A percentile compares a stretch with the other conserved stretches of the same genome.
Conservation (phyloP, 495 filamentous ascomycete genomes). For the Neurospora sp. region DNA sequence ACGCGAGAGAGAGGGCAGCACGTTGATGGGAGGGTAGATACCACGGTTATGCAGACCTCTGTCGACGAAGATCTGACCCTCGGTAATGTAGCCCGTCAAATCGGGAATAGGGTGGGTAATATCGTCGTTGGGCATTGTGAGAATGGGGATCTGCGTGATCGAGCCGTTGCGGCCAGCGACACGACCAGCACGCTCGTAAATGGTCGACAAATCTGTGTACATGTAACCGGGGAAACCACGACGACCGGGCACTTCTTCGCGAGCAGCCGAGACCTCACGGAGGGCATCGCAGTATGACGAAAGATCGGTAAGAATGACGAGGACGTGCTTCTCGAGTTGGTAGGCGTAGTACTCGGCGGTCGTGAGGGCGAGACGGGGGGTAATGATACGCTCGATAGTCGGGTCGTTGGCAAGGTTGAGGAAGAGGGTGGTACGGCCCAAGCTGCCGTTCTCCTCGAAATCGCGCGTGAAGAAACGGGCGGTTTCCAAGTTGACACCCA, state of each 20-base stretch:
- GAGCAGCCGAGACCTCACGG: constrained; percentile 92
- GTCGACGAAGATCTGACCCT: constrained; percentile 97
- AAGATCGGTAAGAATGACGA: constrained; percentile 96
- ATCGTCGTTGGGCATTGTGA: constrained; percentile 99
- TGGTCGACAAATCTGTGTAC: constrained; percentile 99
- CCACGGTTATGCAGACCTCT: constrained; percentile 92
- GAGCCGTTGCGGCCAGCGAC: constrained; percentile 95
- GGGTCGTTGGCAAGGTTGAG: constrained; percentile 98
- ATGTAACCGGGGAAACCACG: constrained; percentile 99
- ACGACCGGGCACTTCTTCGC: constrained; percentile 98
- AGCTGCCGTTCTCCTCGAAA: constrained; percentile 98
- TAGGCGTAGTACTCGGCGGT: constrained; percentile 99
- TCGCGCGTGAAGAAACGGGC: constrained; percentile 96
- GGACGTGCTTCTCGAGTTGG: constrained; percentile 98
- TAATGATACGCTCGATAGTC: constrained; percentile 99
- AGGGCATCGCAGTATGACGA: constrained; percentile 98
- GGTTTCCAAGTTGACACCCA: constrained; percentile 99
- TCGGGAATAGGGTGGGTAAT: constrained; percentile 99
- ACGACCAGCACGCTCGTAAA: constrained; percentile 98
- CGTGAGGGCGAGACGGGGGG: constrained; percentile 93
- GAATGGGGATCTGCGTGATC: constrained; percentile 97
- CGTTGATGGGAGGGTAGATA: constrained; percentile 98
- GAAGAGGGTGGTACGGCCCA: constrained; percentile 96
- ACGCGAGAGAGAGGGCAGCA: constrained; percentile 94
- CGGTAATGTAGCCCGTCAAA: constrained; percentile 97